phyloP scores from a whole-genome alignment of 1,139 yeast species.

The Zhuliangozyma blackwelliae region DNA sequence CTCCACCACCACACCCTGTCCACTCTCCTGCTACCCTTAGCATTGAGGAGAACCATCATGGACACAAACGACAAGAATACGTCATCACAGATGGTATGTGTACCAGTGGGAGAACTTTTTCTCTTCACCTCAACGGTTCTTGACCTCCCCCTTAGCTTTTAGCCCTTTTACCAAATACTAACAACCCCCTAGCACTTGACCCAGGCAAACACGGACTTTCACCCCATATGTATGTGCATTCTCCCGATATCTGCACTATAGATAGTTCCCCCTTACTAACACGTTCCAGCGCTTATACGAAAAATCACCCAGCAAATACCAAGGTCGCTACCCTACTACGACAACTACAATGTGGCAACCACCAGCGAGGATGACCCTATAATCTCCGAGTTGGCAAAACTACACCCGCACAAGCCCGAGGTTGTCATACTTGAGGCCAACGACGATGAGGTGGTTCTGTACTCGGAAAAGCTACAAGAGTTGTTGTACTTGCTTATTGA shows the following conservation, averaged over 20 bases:
- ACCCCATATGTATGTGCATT: constrained; percentile 20
- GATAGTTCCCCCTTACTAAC: not conserved
- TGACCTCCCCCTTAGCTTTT: no score
- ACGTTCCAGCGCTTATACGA: constrained; percentile 9
- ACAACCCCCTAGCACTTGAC: no score
- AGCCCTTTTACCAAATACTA: no score
- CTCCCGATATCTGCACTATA: not conserved
- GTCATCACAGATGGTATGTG: no score
- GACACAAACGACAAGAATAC: no score
- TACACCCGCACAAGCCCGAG: constrained; percentile 24
- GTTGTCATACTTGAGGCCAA: constrained; percentile 3
- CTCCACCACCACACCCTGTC: no score
- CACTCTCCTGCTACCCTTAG: no score
- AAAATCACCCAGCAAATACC: constrained; percentile 13
- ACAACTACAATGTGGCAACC: constrained; percentile 6
- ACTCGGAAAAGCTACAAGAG: constrained; percentile 27
- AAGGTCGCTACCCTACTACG: constrained; percentile 12
- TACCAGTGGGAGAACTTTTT: no score
- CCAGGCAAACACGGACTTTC: constrained; percentile 9
- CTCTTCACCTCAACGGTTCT: no score
- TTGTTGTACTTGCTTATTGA: constrained; percentile 25
- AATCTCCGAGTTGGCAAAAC: constrained; percentile 26
- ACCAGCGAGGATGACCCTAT: constrained; percentile 20
- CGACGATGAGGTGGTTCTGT: constrained; percentile 14
- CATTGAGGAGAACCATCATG: no score